Evolutionary conservation across 2,329 filamentous ascomycete genomes (phyloP), one percentile per base, ranked within the genome.

Genomic region (Nakataea oryzae): DNA sequence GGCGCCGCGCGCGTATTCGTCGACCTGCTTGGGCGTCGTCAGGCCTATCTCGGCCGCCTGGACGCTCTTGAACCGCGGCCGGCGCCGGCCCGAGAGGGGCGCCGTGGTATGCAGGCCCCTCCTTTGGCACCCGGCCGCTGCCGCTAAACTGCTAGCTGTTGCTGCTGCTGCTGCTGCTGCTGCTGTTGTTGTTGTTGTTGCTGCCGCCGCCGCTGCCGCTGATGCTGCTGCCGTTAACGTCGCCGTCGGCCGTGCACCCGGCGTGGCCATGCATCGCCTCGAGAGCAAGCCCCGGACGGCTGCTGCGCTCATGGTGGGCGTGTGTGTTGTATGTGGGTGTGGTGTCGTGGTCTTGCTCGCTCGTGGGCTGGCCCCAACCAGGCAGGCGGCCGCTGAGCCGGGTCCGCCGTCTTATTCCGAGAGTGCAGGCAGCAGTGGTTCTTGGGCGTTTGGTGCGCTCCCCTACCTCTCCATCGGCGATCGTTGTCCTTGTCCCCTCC

Each of bases 261-360:
- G 26, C 58, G 58, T 28, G 34, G 58, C 58, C 26, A 62, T 57
- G 61, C 61, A 62, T 57, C 60, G 56, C 73, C 77, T 77, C 70
- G 80, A 77, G 67, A 83, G 71, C 69, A 84, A 76, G 73, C 78
- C 78, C 74, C 78, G 76, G 73, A 78, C 77, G 59, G 66, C 68
- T 79, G 78, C 78, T 72, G 78, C 76, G 71, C 80, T 83, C 82
- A 84, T 85, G 72, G 70, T 76, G 76, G 70, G 61, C 63, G 56
- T 29, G 9, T 58, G 14, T 24, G 9, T 30, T 58, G 14, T 24
- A n/a, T 30, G 27, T 29, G 24, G 29, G 14, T 58, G 57, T 30
- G 26, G 26, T 27, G 3, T 28, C 26, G 17, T 28, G 27, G 54
- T 24, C 41, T 50, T n/a, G 41, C 41, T 50, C 21, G 41, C 41